These are phyloP conservation scores for Alectoria sarmentosa DNA, from an alignment of 495 filamentous ascomycete genomes.

Conservation along the genomic window DNA sequence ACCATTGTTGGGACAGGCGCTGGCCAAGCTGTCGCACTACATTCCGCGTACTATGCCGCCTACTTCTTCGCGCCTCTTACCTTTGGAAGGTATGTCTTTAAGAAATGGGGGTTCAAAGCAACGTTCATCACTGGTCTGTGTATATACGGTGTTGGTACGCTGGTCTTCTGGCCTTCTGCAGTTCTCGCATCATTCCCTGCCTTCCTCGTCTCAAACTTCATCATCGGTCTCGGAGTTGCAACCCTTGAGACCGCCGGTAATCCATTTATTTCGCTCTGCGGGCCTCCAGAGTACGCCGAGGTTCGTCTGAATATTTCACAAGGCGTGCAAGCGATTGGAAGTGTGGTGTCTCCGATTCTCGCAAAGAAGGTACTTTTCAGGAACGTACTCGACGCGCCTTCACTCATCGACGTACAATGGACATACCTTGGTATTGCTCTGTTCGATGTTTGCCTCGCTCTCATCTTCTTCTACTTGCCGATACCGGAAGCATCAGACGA, in stretches of 20 bases:
- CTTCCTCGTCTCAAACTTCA: constrained; percentile 59
- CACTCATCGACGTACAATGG: constrained; percentile 63
- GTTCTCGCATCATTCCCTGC: constrained; percentile 59
- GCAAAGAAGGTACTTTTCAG: constrained; percentile 57
- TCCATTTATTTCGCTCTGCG: constrained; percentile 61
- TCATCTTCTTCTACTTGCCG: constrained; percentile 57
- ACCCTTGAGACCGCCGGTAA: constrained; percentile 61
- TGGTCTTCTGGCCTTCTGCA: constrained; percentile 69
- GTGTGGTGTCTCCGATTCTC: constrained; percentile 52
- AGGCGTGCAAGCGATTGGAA: constrained; percentile 61
- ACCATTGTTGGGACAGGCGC: constrained; percentile 39
- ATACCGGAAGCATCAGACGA: constrained; percentile 62
- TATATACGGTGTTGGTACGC: constrained; percentile 55
- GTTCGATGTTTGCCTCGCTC: constrained; percentile 56
- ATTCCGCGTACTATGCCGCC: constrained; percentile 58
- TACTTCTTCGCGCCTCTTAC: constrained; percentile 54
- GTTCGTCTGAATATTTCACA: constrained; percentile 60
- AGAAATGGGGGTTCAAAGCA: constrained; percentile 59
- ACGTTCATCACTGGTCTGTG: constrained; percentile 58
- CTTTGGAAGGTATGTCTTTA: constrained; percentile 50
- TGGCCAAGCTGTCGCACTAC: constrained; percentile 49
- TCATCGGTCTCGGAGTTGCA: constrained; percentile 57
- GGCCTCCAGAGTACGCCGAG: constrained; percentile 58
- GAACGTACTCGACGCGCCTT: constrained; percentile 42
- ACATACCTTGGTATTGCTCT: constrained; percentile 62